Conservation (phyloP, 768 basidiomycete species). For the Auriscalpium orientale region DNA sequence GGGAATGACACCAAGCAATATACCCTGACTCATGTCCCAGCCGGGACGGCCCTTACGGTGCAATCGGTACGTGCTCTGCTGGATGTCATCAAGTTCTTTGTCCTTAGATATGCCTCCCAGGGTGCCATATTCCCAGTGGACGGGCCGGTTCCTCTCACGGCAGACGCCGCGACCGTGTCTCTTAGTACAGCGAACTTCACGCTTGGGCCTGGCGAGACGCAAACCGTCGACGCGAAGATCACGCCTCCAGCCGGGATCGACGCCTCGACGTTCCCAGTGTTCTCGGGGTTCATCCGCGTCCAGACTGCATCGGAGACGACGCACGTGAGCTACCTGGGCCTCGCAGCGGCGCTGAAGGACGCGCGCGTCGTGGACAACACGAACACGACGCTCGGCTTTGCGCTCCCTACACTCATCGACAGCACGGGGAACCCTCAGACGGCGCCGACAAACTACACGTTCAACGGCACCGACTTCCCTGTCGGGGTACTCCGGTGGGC, state of each 20-base stretch:
- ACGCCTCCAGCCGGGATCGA: constrained; percentile 37
- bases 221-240: constrained; percentile 37
- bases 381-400: constrained; percentile 24
- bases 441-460: constrained; percentile 36
- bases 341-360: constrained; percentile 34
- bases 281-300: constrained; percentile 48
- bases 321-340: constrained; percentile 41
- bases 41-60: constrained; percentile 45
- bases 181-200: constrained; percentile 39
- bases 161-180: constrained; percentile 36
- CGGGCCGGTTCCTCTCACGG: constrained; percentile 45
- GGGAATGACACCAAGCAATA: constrained; percentile 36
- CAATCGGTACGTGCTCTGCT: constrained; percentile 25
- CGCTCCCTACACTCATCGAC: constrained; percentile 28
- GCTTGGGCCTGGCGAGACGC: constrained; percentile 35
- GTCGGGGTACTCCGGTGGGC: too few species aligned
- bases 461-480: constrained; percentile 35
- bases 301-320: constrained; percentile 27
- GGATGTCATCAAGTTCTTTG: not conserved
- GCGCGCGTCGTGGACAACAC: constrained; percentile 47
- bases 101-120: constrained; percentile 16
- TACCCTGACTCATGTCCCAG: constrained; percentile 45
- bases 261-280: constrained; percentile 42
- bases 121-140: constrained; percentile 33
- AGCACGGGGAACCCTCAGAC: constrained; percentile 20